These are phyloP conservation scores for Singerocomus rubriflavus DNA, from an alignment of 1,284 basidiomycete genomes.

Conservation along the genomic window DNA sequence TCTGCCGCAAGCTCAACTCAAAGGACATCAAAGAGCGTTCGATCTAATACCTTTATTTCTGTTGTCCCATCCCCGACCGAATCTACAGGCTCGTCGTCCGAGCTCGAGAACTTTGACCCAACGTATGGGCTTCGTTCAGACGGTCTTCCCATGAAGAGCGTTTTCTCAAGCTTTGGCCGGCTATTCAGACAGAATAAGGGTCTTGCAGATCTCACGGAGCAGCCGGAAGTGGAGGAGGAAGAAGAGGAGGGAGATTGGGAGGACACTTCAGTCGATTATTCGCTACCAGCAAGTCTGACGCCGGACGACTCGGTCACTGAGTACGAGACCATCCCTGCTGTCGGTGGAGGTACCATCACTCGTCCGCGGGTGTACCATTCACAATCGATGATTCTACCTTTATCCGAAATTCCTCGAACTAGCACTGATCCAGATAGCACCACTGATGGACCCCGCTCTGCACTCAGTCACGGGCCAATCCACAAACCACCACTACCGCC, in stretches of 20 bases:
- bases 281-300: slow-evolving; percentile 30
- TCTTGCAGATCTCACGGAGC: slow-evolving; percentile 73
- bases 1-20: slow-evolving; percentile 37
- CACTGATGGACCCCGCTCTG: slow-evolving; percentile 20
- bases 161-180: slow-evolving; percentile 69
- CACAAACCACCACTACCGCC: slow-evolving; percentile 21
- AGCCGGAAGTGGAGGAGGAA: slow-evolving; percentile 39
- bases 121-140: slow-evolving; percentile 97
- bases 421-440: slow-evolving; percentile 14
- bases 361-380: slow-evolving; percentile 74
- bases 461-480: slow-evolving; percentile 20
- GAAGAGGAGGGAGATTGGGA: slow-evolving; percentile 63
- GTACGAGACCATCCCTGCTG: slow-evolving; percentile 72
- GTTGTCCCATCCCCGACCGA: slow-evolving; percentile 32
- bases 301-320: slow-evolving; percentile 40
- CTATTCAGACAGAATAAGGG: slow-evolving; percentile 69
- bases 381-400: slow-evolving; percentile 58
- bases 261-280: slow-evolving; percentile 42
- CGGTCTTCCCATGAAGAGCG: slow-evolving; percentile 73
- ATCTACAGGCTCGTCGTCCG: slow-evolving; percentile 53
- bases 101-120: slow-evolving; percentile 91
- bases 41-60: slow-evolving; percentile 24
- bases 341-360: slow-evolving; percentile 74
- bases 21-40: slow-evolving; percentile 17
- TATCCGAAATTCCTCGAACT: slow-evolving; percentile 33